These are phyloP conservation scores for Effrenium voratum DNA, from an alignment of 73 alveolate species.

Conservation along the genomic window DNA sequence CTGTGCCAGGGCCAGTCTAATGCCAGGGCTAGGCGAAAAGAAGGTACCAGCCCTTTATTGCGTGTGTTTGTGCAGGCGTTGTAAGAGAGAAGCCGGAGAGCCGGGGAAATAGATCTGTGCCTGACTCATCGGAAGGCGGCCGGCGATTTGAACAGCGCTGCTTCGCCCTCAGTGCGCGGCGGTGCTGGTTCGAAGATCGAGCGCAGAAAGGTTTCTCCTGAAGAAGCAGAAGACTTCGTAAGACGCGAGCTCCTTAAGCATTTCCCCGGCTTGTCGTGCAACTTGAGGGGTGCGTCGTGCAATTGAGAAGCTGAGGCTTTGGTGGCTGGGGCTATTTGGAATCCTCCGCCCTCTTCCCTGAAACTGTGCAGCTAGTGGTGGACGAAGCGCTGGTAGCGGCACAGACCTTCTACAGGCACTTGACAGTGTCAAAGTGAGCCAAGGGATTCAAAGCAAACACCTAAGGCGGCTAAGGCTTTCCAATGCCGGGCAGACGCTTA, in stretches of 20 bases:
- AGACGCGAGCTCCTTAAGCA: neutral
- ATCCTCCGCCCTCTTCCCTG: conserved; percentile 83
- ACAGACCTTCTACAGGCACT: conserved; percentile 35
- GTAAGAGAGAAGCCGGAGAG: too few species aligned
- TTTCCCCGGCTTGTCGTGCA: neutral
- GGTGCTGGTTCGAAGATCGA: too few species aligned
- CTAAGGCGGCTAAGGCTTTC: neutral
- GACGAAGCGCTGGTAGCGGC: conserved; percentile 88
- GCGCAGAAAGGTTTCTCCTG: conserved; percentile 47
- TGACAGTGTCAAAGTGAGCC: neutral
- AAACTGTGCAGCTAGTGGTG: conserved; percentile 84
- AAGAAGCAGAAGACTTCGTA: conserved; percentile 60
- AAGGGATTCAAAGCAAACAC: neutral
- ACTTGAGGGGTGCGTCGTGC: neutral
- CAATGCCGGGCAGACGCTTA: neutral
- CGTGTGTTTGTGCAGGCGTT: too few species aligned
- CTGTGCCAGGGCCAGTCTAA: too few species aligned
- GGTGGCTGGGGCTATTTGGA: conserved; percentile 90
- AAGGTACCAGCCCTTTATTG: too few species aligned
- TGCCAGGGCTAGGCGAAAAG: too few species aligned
- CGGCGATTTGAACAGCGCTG: too few species aligned
- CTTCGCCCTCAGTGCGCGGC: too few species aligned
- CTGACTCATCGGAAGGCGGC: too few species aligned
- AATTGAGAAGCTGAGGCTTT: neutral
- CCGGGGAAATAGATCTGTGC: too few species aligned